phyloP scores from a whole-genome alignment of 148 eudicot species.

The Camellia japonica region DNA sequence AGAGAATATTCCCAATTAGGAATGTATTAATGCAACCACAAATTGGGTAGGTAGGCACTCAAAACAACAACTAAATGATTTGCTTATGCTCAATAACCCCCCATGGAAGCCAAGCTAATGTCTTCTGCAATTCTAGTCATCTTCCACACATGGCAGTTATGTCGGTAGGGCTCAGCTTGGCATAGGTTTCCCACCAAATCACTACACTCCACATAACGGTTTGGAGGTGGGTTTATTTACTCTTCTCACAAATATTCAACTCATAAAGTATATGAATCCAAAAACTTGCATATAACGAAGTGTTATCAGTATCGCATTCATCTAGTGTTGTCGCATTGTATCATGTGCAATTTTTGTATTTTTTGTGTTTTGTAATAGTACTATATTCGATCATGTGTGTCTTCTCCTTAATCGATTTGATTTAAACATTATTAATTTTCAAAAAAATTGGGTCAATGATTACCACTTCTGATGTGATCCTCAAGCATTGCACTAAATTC shows the following conservation, averaged over 20 bases:
- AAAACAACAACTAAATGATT: neutral
- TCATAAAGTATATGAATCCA: neutral
- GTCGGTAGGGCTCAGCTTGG: neutral
- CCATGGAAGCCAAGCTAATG: neutral
- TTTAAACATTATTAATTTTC: no score
- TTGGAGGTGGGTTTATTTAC: neutral
- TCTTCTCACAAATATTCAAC: neutral
- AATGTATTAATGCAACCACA: neutral
- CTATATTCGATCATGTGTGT: no score
- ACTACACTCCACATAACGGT: neutral
- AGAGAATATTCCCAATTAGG: slow-evolving; percentile 1
- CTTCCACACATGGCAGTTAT: neutral
- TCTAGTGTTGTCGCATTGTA: no score
- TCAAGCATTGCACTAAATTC: no score
- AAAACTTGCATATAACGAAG: no score
- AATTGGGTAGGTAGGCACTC: neutral
- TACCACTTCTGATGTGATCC: no score
- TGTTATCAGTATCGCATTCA: no score
- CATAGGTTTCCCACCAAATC: neutral
- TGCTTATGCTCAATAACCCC: neutral
- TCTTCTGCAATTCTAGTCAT: slow-evolving; percentile 10
- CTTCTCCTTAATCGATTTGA: no score
- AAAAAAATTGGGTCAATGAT: no score
- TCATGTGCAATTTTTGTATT: no score
- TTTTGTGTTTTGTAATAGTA: no score